Evolutionary conservation across 2,329 filamentous ascomycete species (phyloP).

Genomic region (Diaporthe humulicola): DNA sequence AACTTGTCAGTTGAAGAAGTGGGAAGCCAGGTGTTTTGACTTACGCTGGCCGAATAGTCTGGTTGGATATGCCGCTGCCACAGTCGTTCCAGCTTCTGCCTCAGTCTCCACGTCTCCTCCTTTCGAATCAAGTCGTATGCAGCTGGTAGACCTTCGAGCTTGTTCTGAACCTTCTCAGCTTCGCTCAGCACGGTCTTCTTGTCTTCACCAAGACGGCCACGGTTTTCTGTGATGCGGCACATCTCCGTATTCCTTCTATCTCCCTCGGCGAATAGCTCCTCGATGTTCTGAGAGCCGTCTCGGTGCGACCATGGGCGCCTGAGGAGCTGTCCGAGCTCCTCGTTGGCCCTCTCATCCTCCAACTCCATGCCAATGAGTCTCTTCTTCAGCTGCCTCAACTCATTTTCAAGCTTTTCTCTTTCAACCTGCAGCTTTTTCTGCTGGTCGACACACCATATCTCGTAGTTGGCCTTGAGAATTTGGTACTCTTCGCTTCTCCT

Average conservation of each 20-base stretch:
- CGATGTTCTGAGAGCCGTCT: not conserved
- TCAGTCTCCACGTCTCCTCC: not conserved
- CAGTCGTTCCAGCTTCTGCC: not conserved
- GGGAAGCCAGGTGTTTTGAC: not conserved
- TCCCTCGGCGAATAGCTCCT: not conserved
- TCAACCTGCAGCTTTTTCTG: not conserved
- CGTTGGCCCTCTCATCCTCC: not conserved
- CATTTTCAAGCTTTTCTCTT: not conserved
- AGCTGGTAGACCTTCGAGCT: not conserved
- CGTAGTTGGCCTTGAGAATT: not conserved
- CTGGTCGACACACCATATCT: not conserved
- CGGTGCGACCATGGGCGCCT: not conserved
- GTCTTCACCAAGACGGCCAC: not conserved
- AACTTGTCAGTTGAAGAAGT: not conserved
- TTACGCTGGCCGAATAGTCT: not conserved
- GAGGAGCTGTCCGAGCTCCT: not conserved
- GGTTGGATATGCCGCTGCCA: not conserved
- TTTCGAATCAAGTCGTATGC: not conserved
- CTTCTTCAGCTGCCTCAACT: not conserved
- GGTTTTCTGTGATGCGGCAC: not conserved
- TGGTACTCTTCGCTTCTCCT: not conserved
- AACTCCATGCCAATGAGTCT: not conserved
- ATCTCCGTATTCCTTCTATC: not conserved
- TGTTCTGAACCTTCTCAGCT: not conserved
- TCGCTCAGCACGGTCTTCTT: not conserved